phyloP scores from a whole-genome alignment of 2,329 filamentous ascomycete species.

The Fusarium concolor region DNA sequence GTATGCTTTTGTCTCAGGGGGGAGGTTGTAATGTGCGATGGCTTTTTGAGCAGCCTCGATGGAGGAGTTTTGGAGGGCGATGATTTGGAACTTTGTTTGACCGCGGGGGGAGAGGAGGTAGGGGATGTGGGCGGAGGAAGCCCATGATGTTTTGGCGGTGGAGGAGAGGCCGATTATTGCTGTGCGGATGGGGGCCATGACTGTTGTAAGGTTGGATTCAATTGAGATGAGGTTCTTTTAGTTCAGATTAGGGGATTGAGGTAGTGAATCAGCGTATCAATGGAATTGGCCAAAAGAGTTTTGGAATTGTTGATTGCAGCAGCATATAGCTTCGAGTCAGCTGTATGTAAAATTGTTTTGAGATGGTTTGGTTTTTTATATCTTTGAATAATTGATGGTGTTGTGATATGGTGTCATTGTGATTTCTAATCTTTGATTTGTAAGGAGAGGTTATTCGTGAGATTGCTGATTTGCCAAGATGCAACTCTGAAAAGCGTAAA shows the following conservation, averaged over 20 bases:
- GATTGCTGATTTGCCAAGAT: neutral
- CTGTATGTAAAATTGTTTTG: too few species aligned
- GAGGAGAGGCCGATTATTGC: constrained; percentile 70
- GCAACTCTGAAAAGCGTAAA: neutral
- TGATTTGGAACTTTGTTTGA: constrained; percentile 59
- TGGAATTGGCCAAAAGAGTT: too few species aligned
- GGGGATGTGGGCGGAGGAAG: constrained; percentile 66
- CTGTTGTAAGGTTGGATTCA: neutral
- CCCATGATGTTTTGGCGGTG: constrained; percentile 65
- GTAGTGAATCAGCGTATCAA: too few species aligned
- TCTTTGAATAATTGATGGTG: neutral
- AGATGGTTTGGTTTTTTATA: neutral
- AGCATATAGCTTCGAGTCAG: too few species aligned
- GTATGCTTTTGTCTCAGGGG: constrained; percentile 58
- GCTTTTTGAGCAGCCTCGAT: constrained; percentile 57
- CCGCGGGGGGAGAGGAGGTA: constrained; percentile 64
- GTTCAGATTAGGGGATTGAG: too few species aligned
- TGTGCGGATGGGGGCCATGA: constrained; percentile 64
- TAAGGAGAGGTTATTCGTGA: neutral
- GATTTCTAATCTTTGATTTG: constrained; percentile 30
- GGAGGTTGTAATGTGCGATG: constrained; percentile 57
- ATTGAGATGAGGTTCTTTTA: too few species aligned
- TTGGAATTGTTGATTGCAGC: too few species aligned
- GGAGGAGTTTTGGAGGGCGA: constrained; percentile 65
- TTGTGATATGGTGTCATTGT: neutral